Evolutionary conservation across 306 rosid genomes (phyloP), one percentile per base, ranked within the genome.

Genomic region (Abrus pulchellus): DNA sequence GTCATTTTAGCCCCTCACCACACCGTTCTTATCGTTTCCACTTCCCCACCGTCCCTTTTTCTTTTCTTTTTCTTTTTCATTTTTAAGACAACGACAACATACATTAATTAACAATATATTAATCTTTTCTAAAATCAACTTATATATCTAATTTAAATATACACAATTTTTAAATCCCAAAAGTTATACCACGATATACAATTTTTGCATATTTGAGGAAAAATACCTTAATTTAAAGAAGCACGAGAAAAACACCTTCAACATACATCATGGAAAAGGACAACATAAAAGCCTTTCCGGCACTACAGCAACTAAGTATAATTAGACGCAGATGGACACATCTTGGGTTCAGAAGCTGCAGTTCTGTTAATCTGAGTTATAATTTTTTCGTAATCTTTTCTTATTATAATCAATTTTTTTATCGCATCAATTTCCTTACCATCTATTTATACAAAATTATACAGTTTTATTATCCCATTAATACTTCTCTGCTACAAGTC

Each of bases 11-110:
- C 71, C 20, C 36, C 68, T 56, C 71, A 47, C 80, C 72, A 41
- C 67, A 77, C 48, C 77, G 53, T 60, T 69, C 79, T 80, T 71
- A 65, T 80, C 85, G 28, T 34, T 33, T 62, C 61, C 7, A 68
- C 81, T 79, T 43, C 1, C 75, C 36, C 34, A 20, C 69, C 9
- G 9, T 43, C 3, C 33, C n/a, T 78, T 48, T 44, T 57, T 52
- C 5, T 32, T 1, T 56, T 6, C 1, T 4, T 2, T 14, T 44
- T 40, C 3, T 0, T 29, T 38, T 38, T 33, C 32, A 9, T 45
- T 74, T 56, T 57, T 45, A n/a, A 20, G 68, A 70, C 71, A 59
- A 9, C 20, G 59, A 70, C 68, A 14, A 48, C 30, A 5, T 63
- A 7, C 38, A 62, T 34, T 47, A 20, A 20, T 20, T 20, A 20